Base-by-base conservation (phyloP, 2,329 filamentous ascomycete species). In the Tolypocladium album region DNA sequence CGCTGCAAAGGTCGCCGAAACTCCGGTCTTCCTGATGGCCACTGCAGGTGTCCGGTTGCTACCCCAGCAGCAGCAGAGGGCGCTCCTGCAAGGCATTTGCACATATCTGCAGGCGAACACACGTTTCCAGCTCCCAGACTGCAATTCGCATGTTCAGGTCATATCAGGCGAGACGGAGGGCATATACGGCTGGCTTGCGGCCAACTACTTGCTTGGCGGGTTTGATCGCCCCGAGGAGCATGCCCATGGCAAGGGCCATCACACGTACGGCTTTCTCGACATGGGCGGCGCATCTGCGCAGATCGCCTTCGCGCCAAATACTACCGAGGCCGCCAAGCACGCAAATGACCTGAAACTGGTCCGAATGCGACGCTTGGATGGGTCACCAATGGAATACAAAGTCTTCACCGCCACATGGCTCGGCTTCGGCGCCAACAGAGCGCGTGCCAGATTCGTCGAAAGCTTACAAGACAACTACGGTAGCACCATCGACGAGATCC, bases 261-360 rank as follows among this genome's bases (percentile, higher is more conserved):
- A 92, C 69, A 99, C 94, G 0, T 99, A 97, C 72, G 94, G 94
- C 0, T 99, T 99, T 69, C 78, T 99, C 62, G 94, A 99, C 71
- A 99, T 99, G 95, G 94, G 94, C 57, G 94, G 94, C 58, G 94
- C 94, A 34, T 97, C 93, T 0, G 93, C 94, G 20, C 94, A 99
- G 75, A 97, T 99, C 69, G 94, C 95, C 0, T 99, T 99, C 73
- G 93, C 92, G 2, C 94, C 94, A 1, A 99, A 99, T 73, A 77
- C 83, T 4, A 97, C 94, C 1, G 94, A 99, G 72, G 87, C 92
- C 1, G 83, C 87, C 68, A 94, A 92, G 69, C 95, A 99, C 71
- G 88, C 90, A 0, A 83, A 97, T 63, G 92, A 97, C 70, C 77
- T 99, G 59, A 96, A 92, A 64, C 74, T 97, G 17, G 76, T 99